Percentiles rank a stretch among this genome's conserved stretches.
Evolutionary conservation across 371 early-diverging fungal genomes (phyloP).

Genomic region (Cokeromyces recurvatus): DNA sequence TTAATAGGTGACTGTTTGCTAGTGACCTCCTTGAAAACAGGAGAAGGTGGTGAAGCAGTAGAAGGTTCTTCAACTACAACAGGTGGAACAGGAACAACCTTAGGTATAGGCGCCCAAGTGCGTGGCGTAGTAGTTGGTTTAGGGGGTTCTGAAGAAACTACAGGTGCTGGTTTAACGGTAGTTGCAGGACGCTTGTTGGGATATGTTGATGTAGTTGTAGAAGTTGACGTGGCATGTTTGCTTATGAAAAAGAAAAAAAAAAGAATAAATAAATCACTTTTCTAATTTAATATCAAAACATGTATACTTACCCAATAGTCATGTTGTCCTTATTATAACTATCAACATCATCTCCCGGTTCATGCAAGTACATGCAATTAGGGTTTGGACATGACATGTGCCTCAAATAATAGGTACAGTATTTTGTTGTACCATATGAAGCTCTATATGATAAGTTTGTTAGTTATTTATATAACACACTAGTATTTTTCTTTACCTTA

Average conservation of each 20-base stretch:
- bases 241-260: too few species aligned
- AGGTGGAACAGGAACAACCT: slow-evolving; percentile 27
- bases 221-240: slow-evolving; percentile 17
- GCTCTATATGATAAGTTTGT: slow-evolving; percentile 40
- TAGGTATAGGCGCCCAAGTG: slow-evolving; percentile 42
- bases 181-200: slow-evolving; percentile 34
- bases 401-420: slow-evolving; percentile 80
- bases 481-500: slow-evolving; percentile 46
- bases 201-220: slow-evolving; percentile 10
- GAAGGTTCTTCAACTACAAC: slow-evolving; percentile 5
- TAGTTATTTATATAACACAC: neutral
- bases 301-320: slow-evolving; percentile 43
- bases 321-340: slow-evolving; percentile 54
- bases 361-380: slow-evolving; percentile 83
- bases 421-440: slow-evolving; percentile 86
- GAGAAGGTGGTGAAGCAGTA: neutral
- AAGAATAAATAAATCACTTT: too few species aligned
- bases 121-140: slow-evolving; percentile 15
- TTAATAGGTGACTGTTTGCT: too few species aligned
- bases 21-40: slow-evolving; percentile 3
- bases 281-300: too few species aligned
- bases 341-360: slow-evolving; percentile 74
- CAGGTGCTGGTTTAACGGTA: slow-evolving; percentile 1
- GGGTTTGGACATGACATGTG: slow-evolving; percentile 76
- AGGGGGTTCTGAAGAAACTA: too few species aligned